These are phyloP conservation scores for Fusarium denticulatum DNA, from an alignment of 2,329 filamentous ascomycete species.

Conservation along the genomic window DNA sequence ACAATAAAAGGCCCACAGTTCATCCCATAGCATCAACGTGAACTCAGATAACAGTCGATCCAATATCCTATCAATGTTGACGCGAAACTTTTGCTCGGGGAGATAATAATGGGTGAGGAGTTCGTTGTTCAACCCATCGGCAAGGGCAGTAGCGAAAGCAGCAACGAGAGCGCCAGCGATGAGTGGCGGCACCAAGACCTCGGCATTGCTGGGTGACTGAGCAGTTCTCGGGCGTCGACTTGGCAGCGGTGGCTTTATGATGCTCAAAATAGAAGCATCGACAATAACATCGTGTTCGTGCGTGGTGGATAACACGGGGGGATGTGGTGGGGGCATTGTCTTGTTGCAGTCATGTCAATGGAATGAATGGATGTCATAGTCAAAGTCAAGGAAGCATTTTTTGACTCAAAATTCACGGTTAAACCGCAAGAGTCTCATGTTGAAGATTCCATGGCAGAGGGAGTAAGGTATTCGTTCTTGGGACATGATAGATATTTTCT, in stretches of 20 bases:
- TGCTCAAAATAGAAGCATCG: slow-evolving; percentile 24
- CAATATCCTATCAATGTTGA: slow-evolving; percentile 51
- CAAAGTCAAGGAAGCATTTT: slow-evolving; percentile 22
- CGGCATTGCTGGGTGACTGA: slow-evolving; percentile 45
- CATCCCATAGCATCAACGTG: slow-evolving; percentile 49
- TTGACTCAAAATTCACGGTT: not conserved
- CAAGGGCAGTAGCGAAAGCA: slow-evolving; percentile 49
- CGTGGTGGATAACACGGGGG: slow-evolving; percentile 38
- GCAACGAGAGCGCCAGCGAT: slow-evolving; percentile 49
- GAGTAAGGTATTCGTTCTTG: not conserved
- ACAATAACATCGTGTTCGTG: slow-evolving; percentile 16
- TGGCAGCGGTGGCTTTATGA: slow-evolving; percentile 51
- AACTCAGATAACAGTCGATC: slow-evolving; percentile 50
- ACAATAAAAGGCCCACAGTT: slow-evolving; percentile 49
- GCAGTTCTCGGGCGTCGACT: slow-evolving; percentile 44
- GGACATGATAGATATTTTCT: not conserved
- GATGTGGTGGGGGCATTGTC: slow-evolving; percentile 42
- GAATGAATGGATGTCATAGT: slow-evolving; percentile 12
- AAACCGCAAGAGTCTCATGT: slow-evolving; percentile 17
- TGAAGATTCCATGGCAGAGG: not conserved
- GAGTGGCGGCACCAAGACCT: slow-evolving; percentile 49
- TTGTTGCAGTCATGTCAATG: slow-evolving; percentile 11
- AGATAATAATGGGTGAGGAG: slow-evolving; percentile 52
- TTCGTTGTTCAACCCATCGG: slow-evolving; percentile 49
- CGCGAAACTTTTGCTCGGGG: slow-evolving; percentile 44